Conservation (phyloP, 306 rosid species). For the Quercus dentata region DNA sequence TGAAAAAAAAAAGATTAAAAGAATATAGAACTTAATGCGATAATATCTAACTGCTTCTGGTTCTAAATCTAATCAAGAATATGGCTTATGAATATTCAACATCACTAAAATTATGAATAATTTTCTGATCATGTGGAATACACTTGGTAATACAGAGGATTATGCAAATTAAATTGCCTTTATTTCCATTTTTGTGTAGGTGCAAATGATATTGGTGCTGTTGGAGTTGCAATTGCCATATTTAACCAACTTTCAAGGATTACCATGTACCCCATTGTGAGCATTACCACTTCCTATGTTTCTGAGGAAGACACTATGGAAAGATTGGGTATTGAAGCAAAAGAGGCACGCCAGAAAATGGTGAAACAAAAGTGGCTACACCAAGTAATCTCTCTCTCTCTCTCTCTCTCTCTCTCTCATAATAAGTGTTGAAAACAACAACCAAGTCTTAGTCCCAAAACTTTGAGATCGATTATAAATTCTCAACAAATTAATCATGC, state of each 20-base stretch:
- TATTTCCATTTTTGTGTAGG: constrained; percentile 34
- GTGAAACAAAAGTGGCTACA: constrained; percentile 3
- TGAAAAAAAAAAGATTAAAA: no score
- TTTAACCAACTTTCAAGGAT: constrained; percentile 97
- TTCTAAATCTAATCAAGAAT: no score
- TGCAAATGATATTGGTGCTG: constrained; percentile 91
- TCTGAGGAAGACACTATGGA: constrained; percentile 82
- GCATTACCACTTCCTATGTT: constrained; percentile 95
- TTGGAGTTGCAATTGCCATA: constrained; percentile 86
- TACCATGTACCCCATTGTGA: constrained; percentile 85
- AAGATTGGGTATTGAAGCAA: constrained; percentile 25
- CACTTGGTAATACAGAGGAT: no score
- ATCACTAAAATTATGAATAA: no score
- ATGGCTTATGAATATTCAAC: no score
- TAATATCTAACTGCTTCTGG: no score
- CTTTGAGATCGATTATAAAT: no score
- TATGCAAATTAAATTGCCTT: background rate
- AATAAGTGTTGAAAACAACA: no score
- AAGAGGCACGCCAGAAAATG: constrained; percentile 14
- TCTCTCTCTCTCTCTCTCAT: background rate
- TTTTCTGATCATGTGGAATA: no score
- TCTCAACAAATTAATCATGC: no score
- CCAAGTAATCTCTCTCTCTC: background rate
- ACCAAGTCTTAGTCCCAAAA: no score
- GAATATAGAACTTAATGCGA: no score